Percentiles rank a stretch among this genome's conserved stretches.
Conservation (phyloP, 306 rosid genomes). For the Dryas alaskensis region DNA sequence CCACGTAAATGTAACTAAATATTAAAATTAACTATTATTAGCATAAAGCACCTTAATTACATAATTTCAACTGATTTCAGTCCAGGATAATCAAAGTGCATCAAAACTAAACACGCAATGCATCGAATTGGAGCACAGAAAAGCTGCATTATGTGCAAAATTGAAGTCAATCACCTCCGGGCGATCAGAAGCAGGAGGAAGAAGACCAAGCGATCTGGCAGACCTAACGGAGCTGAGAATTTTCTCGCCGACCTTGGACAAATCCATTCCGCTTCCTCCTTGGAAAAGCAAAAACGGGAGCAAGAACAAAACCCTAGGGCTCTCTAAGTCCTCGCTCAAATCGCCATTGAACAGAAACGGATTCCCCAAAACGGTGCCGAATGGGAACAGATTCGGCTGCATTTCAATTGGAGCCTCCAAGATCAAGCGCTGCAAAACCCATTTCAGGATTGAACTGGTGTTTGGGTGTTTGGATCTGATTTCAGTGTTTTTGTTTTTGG, state of each 20-base stretch:
- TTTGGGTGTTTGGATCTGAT: conserved; percentile 22
- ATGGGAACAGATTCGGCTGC: conserved; percentile 91
- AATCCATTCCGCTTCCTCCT: conserved; percentile 90
- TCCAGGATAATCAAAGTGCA: neutral
- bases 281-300: conserved; percentile 80
- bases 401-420: conserved; percentile 62
- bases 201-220: conserved; percentile 90
- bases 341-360: conserved; percentile 74
- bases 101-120: conserved; percentile 7
- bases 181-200: conserved; percentile 81
- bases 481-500: neutral
- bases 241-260: conserved; percentile 92
- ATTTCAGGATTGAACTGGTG: conserved; percentile 17
- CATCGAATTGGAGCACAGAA: neutral
- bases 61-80: neutral
- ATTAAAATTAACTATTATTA: neutral
- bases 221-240: conserved; percentile 96
- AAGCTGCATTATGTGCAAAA: conserved; percentile 6
- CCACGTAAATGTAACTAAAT: neutral
- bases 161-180: conserved; percentile 68
- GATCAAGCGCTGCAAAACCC: conserved; percentile 37
- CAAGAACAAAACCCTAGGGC: conserved; percentile 78
- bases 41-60: neutral
- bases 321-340: conserved; percentile 79
- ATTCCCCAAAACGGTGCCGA: conserved; percentile 72